A percentile compares a stretch with the other conserved stretches of the same genome.
Evolutionary conservation across 306 rosid species (phyloP).

Genomic region (Lupinus albus): DNA sequence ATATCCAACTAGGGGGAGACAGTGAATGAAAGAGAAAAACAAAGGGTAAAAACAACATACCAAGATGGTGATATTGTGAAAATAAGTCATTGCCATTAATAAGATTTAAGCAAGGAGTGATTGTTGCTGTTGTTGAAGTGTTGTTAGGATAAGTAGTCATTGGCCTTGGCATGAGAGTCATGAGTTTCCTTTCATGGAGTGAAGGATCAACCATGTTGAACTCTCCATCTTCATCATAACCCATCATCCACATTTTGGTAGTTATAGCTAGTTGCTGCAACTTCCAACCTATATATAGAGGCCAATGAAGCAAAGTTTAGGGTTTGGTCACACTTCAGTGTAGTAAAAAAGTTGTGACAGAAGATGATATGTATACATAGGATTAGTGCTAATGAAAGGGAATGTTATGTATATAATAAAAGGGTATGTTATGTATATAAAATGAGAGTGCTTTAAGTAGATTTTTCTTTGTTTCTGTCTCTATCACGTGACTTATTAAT

Average conservation of each 20-base stretch:
- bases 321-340: slow-evolving; percentile 28
- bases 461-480: slow-evolving; percentile 29
- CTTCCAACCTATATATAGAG: background rate
- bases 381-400: slow-evolving; percentile 21
- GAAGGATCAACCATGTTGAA: slow-evolving; percentile 65
- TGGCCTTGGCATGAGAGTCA: slow-evolving; percentile 79
- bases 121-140: slow-evolving; percentile 47
- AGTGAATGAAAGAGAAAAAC: background rate
- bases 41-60: slow-evolving; percentile 35
- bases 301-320: slow-evolving; percentile 11
- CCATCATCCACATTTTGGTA: slow-evolving; percentile 81
- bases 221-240: slow-evolving; percentile 65
- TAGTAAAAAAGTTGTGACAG: background rate
- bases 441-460: slow-evolving; percentile 37
- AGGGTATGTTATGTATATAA: slow-evolving; percentile 16
- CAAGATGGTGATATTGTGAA: slow-evolving; percentile 69
- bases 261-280: background rate
- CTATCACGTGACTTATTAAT: slow-evolving; percentile 22
- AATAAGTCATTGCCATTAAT: slow-evolving; percentile 54
- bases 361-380: background rate
- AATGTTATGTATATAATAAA: background rate
- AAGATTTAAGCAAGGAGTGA: slow-evolving; percentile 51
- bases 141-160: slow-evolving; percentile 44
- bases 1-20: background rate
- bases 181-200: slow-evolving; percentile 64